Evolutionary conservation across 2,329 filamentous ascomycete species (phyloP).

Genomic region (Aspergillus bombycis): DNA sequence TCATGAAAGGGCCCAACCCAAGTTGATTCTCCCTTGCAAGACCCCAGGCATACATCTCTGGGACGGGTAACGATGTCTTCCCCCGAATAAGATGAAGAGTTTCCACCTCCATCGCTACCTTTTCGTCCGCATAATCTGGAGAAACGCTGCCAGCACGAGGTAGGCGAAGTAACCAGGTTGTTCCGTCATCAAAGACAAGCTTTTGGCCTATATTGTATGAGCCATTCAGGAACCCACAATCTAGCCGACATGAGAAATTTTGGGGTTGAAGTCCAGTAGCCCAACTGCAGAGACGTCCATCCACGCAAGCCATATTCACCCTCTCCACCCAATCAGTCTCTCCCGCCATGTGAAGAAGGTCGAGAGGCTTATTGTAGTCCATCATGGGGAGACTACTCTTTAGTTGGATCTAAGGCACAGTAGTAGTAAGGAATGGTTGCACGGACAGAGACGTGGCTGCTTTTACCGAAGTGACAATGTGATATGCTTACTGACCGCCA

Average conservation of each 20-base stretch:
- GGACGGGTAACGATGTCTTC: neutral
- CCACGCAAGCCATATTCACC: constrained; percentile 5
- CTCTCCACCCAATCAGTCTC: neutral
- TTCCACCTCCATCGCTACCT: neutral
- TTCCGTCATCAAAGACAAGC: neutral
- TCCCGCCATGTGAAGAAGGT: constrained; percentile 1
- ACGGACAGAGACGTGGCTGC: neutral
- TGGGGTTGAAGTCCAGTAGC: neutral
- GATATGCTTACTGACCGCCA: neutral
- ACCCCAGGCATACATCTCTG: neutral
- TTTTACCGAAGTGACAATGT: neutral
- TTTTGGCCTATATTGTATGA: neutral
- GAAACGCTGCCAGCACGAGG: constrained; percentile 1
- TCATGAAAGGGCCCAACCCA: neutral
- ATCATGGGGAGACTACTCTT: neutral
- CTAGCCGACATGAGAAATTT: neutral
- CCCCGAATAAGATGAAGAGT: neutral
- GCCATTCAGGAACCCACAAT: neutral
- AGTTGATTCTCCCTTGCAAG: neutral
- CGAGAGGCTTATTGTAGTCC: constrained; percentile 3
- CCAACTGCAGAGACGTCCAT: neutral
- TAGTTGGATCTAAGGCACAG: neutral
- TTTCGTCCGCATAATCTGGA: constrained; percentile 4
- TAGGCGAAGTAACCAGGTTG: neutral
- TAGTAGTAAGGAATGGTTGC: neutral